Base-by-base conservation (phyloP, 495 filamentous ascomycete genomes). In the Tricharina praecox region DNA sequence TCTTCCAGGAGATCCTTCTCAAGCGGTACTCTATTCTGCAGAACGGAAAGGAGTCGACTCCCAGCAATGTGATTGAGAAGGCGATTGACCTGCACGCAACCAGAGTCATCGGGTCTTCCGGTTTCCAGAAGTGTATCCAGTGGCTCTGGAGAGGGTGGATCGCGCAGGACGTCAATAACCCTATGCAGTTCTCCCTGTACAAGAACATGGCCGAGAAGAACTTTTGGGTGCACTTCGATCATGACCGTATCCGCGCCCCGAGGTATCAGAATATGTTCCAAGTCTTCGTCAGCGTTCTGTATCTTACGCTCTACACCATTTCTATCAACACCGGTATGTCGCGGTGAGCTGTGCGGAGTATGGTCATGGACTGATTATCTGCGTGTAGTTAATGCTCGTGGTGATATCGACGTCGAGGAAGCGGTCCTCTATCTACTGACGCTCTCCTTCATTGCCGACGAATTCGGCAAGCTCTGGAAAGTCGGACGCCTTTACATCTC, bases 81-180 rank as follows among this genome's bases (percentile, higher is more conserved):
- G 81, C 92, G 0, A 85, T 96, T 32, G 90, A 97, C 61, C 69
- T 95, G 15, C 88, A 96, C 61, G 85, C 88, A 4, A 66, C 95
- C 16, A 70, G 75, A 21, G 73, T 96, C 23, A 95, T 95, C 49
- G 81, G 82, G 13, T 84, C 79, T 11, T 82, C 82, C 1, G 86
- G 88, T n/a, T 97, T 94, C 57, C 90, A 97, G 56, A 90, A 69
- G 63, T 95, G 88, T 59, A 83, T 95, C 56, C 73, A 69, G 37
- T 87, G 84, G 55, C 78, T 97, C 40, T 97, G 90, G 90, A 74
- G 73, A 48, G 90, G 90, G 33, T 97, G 90, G 90, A 71, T 94
- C n/a, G 75, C 88, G 9, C 90, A 96, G 59, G 82, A 96, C 50
- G 82, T 93, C 47, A 73, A 82, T 33, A 85, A 96, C 54, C 84